Conservation (phyloP, 192 early-diverging fungal species). For the Dissophora globulifera region DNA sequence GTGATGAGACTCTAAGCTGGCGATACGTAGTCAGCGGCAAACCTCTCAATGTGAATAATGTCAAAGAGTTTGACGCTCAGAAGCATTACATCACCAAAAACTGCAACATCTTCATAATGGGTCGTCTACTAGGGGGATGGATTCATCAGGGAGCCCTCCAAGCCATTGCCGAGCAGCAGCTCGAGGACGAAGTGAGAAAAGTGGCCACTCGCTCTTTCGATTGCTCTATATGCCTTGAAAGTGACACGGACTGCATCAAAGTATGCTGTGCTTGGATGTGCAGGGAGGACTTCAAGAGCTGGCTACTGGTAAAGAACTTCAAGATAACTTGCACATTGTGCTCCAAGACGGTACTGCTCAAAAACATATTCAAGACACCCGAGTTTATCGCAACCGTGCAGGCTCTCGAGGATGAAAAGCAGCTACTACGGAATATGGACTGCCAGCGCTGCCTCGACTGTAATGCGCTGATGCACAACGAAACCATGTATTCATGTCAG, state of each 20-base stretch:
- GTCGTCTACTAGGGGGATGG: slow-evolving; percentile 26
- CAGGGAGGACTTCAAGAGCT: slow-evolving; percentile 18
- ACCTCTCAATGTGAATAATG: slow-evolving; percentile 10
- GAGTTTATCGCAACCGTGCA: slow-evolving; percentile 26
- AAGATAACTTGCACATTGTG: slow-evolving; percentile 31
- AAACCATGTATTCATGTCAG: slow-evolving; percentile 24
- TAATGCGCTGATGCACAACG: slow-evolving; percentile 30
- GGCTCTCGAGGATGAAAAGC: slow-evolving; percentile 24
- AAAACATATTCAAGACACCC: slow-evolving; percentile 33
- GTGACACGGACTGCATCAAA: slow-evolving; percentile 6
- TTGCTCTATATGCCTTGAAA: slow-evolving; percentile 32
- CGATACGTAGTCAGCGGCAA: slow-evolving; percentile 18
- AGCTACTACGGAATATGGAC: slow-evolving; percentile 25
- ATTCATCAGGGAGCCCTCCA: slow-evolving; percentile 14
- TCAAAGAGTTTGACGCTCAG: not conserved
- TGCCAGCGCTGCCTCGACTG: slow-evolving; percentile 30
- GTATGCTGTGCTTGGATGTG: slow-evolving; percentile 30
- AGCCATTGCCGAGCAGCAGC: slow-evolving; percentile 22
- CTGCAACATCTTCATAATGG: slow-evolving; percentile 30
- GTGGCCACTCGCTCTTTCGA: slow-evolving; percentile 1
- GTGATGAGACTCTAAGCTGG: slow-evolving; percentile 13
- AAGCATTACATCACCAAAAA: slow-evolving; percentile 9
- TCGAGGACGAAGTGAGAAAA: slow-evolving; percentile 12
- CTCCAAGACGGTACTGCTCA: slow-evolving; percentile 15
- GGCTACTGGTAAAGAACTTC: slow-evolving; percentile 29